phyloP scores from a whole-genome alignment of 2,329 filamentous ascomycete genomes.

The Diaporthe helianthi region DNA sequence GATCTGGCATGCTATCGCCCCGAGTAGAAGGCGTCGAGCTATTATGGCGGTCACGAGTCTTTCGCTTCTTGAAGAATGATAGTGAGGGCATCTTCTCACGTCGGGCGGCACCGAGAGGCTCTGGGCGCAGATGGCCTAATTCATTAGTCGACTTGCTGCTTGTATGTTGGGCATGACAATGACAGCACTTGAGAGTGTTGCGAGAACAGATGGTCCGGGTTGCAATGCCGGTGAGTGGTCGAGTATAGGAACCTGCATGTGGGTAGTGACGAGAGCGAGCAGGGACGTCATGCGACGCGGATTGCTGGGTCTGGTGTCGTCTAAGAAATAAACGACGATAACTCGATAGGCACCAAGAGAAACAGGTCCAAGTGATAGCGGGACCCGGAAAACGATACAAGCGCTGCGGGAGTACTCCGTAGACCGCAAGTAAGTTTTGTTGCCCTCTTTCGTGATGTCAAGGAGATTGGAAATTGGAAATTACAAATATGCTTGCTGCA shows the following conservation, averaged over 20 bases:
- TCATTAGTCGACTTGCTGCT: constrained; percentile 15
- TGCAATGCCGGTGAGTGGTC: constrained; percentile 2
- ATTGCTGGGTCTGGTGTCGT: not conserved
- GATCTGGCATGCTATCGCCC: not conserved
- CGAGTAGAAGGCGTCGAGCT: not conserved
- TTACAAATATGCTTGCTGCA: constrained; percentile 10
- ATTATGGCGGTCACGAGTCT: constrained; percentile 15
- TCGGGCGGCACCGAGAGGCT: constrained; percentile 7
- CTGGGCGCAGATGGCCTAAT: constrained; percentile 10
- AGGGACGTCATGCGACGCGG: constrained; percentile 15
- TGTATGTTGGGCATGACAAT: constrained; percentile 2
- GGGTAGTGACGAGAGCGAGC: constrained; percentile 17
- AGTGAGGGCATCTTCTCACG: constrained; percentile 21
- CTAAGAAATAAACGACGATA: not conserved
- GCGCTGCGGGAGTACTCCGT: no score
- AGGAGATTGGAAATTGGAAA: constrained; percentile 22
- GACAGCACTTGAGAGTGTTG: constrained; percentile 5
- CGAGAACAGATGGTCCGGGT: not conserved
- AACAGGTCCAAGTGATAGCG: constrained; percentile 4
- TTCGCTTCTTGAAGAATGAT: constrained; percentile 18
- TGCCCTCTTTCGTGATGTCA: not conserved
- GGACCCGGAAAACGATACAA: not conserved
- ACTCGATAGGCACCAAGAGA: not conserved
- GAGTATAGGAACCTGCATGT: no score
- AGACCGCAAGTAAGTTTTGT: not conserved